Percentiles rank a stretch among this genome's conserved stretches.
Evolutionary conservation across 768 basidiomycete species (phyloP).

Genomic region (Mycena vulgaris): DNA sequence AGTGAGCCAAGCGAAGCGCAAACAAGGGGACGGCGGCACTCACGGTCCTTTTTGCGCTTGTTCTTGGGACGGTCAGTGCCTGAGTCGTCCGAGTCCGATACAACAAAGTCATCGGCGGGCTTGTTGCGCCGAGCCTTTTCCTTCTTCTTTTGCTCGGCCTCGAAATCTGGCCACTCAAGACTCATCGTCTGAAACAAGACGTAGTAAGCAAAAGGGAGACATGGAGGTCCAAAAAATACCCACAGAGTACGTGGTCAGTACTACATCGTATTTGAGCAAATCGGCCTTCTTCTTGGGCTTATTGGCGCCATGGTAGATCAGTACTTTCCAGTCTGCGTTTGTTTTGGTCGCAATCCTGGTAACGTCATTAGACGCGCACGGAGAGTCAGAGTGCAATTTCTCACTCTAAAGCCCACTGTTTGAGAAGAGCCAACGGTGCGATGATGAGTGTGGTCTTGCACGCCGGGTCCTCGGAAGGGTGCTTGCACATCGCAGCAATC

Average conservation of each 20-base stretch:
- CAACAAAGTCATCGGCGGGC: constrained; percentile 50
- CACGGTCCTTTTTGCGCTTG: constrained; percentile 53
- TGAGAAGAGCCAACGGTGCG: constrained; percentile 74
- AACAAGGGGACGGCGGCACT: constrained; percentile 24
- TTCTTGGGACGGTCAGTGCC: constrained; percentile 42
- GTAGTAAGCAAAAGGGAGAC: neutral
- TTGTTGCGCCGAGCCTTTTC: constrained; percentile 49
- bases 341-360: constrained; percentile 67
- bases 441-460: constrained; percentile 79
- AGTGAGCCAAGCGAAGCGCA: too few relatives aligned
- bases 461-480: constrained; percentile 62
- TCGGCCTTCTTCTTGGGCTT: constrained; percentile 63
- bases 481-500: constrained; percentile 73
- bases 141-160: constrained; percentile 64
- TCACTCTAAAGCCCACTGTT: constrained; percentile 75
- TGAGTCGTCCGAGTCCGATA: constrained; percentile 54
- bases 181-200: constrained; percentile 63
- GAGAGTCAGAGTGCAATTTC: neutral
- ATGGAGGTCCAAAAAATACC: constrained; percentile 8
- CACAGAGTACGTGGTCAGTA: constrained; percentile 71
- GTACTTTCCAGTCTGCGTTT: constrained; percentile 60
- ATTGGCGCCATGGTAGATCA: constrained; percentile 79
- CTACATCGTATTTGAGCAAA: constrained; percentile 72
- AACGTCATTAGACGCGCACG: neutral
- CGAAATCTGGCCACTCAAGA: constrained; percentile 71